Base-by-base conservation (phyloP, 345 rosid genomes). In the Syzygium oleosum region DNA sequence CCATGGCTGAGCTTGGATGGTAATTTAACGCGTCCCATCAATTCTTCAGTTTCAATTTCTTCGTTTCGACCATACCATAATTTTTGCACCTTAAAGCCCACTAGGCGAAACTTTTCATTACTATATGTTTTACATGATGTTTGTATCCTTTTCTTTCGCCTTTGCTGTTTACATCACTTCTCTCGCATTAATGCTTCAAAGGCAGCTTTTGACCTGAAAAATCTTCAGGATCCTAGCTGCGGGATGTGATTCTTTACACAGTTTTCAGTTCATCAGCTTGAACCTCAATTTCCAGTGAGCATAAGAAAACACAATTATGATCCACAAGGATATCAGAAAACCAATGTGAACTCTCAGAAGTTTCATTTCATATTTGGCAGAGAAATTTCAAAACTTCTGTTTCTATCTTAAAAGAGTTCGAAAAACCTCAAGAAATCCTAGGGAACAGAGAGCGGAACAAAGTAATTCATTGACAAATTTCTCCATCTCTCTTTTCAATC, bases 1-100 rank as follows among this genome's bases (percentile, higher is more conserved):
- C 99, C 89, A 91, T 97, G 98, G 85, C 98, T 31, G 86, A 92
- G 65, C 95, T 97, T 41, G 98, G 98, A 91, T 96, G 99, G 99
- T 94, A 94, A 22, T 27, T 31, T 34, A 13, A 6, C 7, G 78
- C 34, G 27, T n/a, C 25, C 23, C 59, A 38, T 52, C 31, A 22
- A 53, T 84, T 22, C 52, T 27, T 84, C 17, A 41, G 31, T 43
- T 51, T 38, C 34, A 14, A 25, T 31, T 29, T 41, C 86, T 15
- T 21, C 27, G n/a, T 9, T 54, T 38, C 43, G 41, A 84, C 25
- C 59, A 16, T 11, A 52, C 46, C 85, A 2, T 31, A 29, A 34
- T n/a, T 12, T 27, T 52, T 53, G 85, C 58, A n/a, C 21, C 25
- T 19, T 29, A 55, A 68, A 34, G 46, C 43, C 23, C 79, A 21